Evolutionary conservation across 75 land plant genomes (phyloP).

Genomic region (Cupressus sempervirens): DNA sequence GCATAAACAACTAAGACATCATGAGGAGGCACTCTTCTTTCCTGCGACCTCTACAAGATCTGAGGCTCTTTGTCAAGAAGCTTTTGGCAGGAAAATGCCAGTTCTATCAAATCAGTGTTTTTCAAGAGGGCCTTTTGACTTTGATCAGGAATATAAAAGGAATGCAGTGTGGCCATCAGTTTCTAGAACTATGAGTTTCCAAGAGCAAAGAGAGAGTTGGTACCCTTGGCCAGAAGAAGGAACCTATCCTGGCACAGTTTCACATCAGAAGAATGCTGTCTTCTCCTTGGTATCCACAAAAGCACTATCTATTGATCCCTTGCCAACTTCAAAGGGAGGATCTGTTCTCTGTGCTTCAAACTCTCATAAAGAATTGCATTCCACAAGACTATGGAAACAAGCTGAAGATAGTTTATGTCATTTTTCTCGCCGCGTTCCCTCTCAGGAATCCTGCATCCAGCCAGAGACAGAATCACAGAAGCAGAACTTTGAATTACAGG

Average conservation of each 20-base stretch:
- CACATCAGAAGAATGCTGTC: background rate
- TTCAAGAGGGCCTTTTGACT: background rate
- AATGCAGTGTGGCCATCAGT: background rate
- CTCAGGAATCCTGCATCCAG: constrained; percentile 1
- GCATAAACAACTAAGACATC: background rate
- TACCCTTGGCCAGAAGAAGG: constrained; percentile 9
- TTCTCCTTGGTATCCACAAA: background rate
- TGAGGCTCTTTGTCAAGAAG: background rate
- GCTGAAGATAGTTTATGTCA: constrained; percentile 1
- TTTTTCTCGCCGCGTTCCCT: background rate
- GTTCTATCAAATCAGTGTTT: background rate
- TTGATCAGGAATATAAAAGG: constrained; percentile 1
- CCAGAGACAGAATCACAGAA: background rate
- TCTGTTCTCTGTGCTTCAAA: background rate
- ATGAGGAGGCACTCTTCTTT: background rate
- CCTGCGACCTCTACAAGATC: background rate
- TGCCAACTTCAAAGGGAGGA: background rate
- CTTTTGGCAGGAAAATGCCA: background rate
- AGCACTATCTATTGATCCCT: background rate
- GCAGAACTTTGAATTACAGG: background rate
- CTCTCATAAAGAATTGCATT: background rate
- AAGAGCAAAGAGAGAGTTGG: constrained; percentile 9
- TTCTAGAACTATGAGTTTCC: background rate
- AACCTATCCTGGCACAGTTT: background rate
- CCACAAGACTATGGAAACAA: background rate